These are phyloP conservation scores for Boletus insuetus DNA, from an alignment of 768 basidiomycete genomes.

Conservation along the genomic window DNA sequence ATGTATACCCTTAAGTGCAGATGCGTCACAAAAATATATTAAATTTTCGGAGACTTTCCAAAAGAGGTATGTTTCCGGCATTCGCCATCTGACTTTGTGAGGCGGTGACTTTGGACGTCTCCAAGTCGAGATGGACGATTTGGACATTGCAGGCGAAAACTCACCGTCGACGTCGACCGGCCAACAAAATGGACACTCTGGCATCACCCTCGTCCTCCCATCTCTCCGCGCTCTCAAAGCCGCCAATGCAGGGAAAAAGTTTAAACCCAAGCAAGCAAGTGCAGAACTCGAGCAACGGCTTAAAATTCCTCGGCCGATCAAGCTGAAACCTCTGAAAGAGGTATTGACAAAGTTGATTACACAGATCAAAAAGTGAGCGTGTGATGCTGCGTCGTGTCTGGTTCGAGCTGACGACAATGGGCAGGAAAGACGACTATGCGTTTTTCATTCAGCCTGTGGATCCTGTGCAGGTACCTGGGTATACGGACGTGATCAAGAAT, in stretches of 20 bases:
- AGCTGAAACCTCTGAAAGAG: conserved; percentile 78
- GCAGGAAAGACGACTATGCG: conserved; percentile 82
- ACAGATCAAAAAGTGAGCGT: conserved; percentile 70
- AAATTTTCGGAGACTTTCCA: not conserved
- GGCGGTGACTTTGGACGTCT: conserved; percentile 4
- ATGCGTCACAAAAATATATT: no score
- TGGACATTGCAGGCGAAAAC: conserved; percentile 31
- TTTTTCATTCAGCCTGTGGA: conserved; percentile 77
- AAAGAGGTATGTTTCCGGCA: conserved; percentile 9
- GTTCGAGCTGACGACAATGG: conserved; percentile 5
- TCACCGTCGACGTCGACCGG: conserved; percentile 29
- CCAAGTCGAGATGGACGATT: conserved; percentile 32
- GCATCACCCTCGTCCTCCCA: conserved; percentile 65
- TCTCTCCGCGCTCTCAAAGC: conserved; percentile 63
- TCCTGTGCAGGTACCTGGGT: conserved; percentile 54
- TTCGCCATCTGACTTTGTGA: conserved; percentile 1
- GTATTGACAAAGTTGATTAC: conserved; percentile 62
- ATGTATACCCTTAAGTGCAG: no score
- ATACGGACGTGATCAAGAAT: conserved; percentile 64
- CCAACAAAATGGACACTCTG: conserved; percentile 35
- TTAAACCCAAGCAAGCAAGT: conserved; percentile 34
- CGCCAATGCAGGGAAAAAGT: conserved; percentile 50
- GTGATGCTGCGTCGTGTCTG: no score
- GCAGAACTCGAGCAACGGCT: conserved; percentile 25
- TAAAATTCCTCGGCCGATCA: conserved; percentile 53